phyloP scores from a whole-genome alignment of 2,329 filamentous ascomycete genomes.

The Fusarium tjaetaba region DNA sequence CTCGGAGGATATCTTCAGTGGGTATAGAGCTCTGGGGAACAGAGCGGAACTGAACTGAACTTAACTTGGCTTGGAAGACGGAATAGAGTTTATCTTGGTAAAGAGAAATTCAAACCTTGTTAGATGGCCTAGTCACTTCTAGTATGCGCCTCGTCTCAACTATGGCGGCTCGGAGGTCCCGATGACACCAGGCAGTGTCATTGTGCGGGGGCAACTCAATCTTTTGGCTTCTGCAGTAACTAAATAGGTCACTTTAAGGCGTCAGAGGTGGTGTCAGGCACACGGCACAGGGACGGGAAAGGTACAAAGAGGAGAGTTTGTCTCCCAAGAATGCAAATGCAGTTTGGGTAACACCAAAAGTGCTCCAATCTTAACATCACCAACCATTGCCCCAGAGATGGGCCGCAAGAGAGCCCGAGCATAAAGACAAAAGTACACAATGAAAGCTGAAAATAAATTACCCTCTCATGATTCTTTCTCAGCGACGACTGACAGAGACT shows the following conservation, averaged over 20 bases:
- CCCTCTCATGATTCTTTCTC: neutral
- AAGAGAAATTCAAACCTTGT: slow-evolving; percentile 28
- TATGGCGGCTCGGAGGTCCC: slow-evolving; percentile 24
- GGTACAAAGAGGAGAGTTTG: slow-evolving; percentile 31
- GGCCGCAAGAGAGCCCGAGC: slow-evolving; percentile 10
- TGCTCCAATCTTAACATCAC: slow-evolving; percentile 1
- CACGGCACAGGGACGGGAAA: neutral
- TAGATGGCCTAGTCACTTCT: neutral
- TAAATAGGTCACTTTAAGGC: neutral
- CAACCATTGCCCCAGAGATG: slow-evolving; percentile 1
- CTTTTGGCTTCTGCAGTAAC: slow-evolving; percentile 15
- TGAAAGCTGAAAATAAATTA: neutral
- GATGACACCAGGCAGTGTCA: slow-evolving; percentile 25
- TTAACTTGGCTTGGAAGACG: neutral
- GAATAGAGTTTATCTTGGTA: slow-evolving; percentile 30
- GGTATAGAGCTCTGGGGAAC: slow-evolving; percentile 1
- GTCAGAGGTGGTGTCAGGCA: slow-evolving; percentile 22
- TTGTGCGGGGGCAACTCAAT: slow-evolving; percentile 16
- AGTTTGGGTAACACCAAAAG: slow-evolving; percentile 29
- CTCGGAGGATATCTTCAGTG: slow-evolving; percentile 6
- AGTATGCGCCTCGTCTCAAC: slow-evolving; percentile 21
- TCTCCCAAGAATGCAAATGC: slow-evolving; percentile 23
- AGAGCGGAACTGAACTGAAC: neutral
- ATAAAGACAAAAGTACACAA: neutral
- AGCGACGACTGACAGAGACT: neutral